Evolutionary conservation across 2,329 filamentous ascomycete genomes (phyloP), one percentile per base, ranked within the genome.

Genomic region (Scedosporium aurantiacum): DNA sequence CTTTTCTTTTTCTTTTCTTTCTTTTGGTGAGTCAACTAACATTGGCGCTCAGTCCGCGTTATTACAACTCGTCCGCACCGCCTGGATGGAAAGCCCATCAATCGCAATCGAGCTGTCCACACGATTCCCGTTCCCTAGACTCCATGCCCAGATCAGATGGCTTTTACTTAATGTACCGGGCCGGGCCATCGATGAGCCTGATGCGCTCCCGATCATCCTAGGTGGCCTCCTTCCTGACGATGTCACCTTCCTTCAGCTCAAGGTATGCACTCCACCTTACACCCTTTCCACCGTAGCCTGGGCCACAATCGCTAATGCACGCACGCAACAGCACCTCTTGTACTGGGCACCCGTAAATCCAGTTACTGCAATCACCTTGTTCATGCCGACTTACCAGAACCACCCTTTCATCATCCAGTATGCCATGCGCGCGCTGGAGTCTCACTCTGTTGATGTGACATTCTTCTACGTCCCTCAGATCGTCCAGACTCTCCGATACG

Each of bases 401-500:
- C 88, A 99, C 69, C 90, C 95, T 0, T 95, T 92, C 74, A 82
- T 99, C 60, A 84, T 97, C 45, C 95, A 99, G 72, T 99, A 97
- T 72, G 94, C 94, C 1, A 96, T 99, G 87, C 85, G 92, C 68
- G 90, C 94, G 2, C 75, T 99, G 57, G 94, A 99, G 71, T 92
- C 89, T 67, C 94, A 99, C 69, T 88, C 91, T 0, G 87, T 97
- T n/a, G 94, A 97, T 70, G 86, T 97, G 21, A 96, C 93, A 0
- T 99, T 99, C 79, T 99, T 97, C 75, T 97, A 97, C 70, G 94
- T 99, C 2, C 94, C 95, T 5, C 94, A 99, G 71, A 95, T 99
- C 67, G 94, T 99, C 14, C 94, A 99, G 72, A 89, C 90, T 52
- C 81, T 99, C 52, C 88, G 94, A 60, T 97, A 97, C 68, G 94